These are phyloP conservation scores for Hymenoscyphus fraxineus DNA, from an alignment of 2,329 filamentous ascomycete genomes.

Conservation along the genomic window DNA sequence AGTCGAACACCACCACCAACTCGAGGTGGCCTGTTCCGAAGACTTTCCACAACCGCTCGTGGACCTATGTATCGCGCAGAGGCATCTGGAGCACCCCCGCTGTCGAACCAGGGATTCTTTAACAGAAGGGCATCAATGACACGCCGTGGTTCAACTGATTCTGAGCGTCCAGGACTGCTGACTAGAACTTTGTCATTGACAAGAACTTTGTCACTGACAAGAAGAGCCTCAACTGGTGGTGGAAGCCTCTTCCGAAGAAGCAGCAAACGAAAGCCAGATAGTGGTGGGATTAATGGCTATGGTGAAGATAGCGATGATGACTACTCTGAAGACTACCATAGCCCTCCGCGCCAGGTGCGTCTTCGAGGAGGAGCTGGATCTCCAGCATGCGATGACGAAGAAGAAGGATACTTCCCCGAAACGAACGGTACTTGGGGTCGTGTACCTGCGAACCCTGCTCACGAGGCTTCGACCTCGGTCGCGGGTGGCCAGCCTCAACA, in stretches of 20 bases:
- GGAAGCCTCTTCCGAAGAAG: slow-evolving; percentile 46
- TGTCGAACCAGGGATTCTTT: slow-evolving; percentile 30
- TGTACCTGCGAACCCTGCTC: slow-evolving; percentile 17
- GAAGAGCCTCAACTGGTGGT: slow-evolving; percentile 37
- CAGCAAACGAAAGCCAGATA: slow-evolving; percentile 39
- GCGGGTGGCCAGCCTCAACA: slow-evolving; percentile 20
- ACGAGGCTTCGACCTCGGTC: slow-evolving; percentile 25
- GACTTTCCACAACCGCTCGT: slow-evolving; percentile 31
- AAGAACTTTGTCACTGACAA: slow-evolving; percentile 58
- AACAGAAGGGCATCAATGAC: slow-evolving; percentile 44
- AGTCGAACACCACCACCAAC: slow-evolving; percentile 36
- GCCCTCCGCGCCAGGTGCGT: slow-evolving; percentile 16
- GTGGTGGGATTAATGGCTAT: slow-evolving; percentile 53
- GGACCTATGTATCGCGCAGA: slow-evolving; percentile 33
- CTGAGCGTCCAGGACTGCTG: slow-evolving; percentile 40
- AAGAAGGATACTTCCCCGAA: slow-evolving; percentile 52
- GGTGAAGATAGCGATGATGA: slow-evolving; percentile 43
- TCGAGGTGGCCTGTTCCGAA: slow-evolving; percentile 30
- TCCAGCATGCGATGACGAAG: slow-evolving; percentile 37
- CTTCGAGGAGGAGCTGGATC: slow-evolving; percentile 40
- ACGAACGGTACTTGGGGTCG: slow-evolving; percentile 19
- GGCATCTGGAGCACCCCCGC: slow-evolving; percentile 24
- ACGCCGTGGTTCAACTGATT: slow-evolving; percentile 38
- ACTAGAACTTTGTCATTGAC: slow-evolving; percentile 60
- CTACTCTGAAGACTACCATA: slow-evolving; percentile 19